A percentile compares a stretch with the other conserved stretches of the same genome.
These are phyloP conservation scores for Debaryomyces sp. DNA, from an alignment of 1,139 yeast species.

Conservation along the genomic window DNA sequence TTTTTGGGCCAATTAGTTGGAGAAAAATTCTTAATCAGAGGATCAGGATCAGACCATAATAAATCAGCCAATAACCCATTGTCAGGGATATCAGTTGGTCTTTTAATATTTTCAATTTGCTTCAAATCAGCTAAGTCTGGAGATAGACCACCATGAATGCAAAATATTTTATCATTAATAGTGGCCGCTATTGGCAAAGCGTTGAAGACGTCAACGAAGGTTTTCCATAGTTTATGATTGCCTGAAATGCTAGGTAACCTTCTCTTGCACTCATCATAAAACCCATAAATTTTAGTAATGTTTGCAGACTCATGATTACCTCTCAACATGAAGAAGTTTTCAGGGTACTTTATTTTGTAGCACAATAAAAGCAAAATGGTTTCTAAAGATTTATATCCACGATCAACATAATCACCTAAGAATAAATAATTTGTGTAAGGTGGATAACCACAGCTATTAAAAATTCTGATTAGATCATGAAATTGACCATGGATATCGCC, in stretches of 20 bases:
- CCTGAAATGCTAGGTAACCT: conserved; percentile 58
- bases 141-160: conserved; percentile 89
- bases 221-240: conserved; percentile 67
- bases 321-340: conserved; percentile 85
- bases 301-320: conserved; percentile 98
- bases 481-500: conserved; percentile 99
- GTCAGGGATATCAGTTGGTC: conserved; percentile 91
- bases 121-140: conserved; percentile 68
- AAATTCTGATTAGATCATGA: conserved; percentile 85
- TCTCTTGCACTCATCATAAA: conserved; percentile 95
- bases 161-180: conserved; percentile 80
- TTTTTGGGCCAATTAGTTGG: conserved; percentile 71
- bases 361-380: conserved; percentile 83
- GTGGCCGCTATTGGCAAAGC: conserved; percentile 87
- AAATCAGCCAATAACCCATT: conserved; percentile 79
- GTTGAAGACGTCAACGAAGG: conserved; percentile 79
- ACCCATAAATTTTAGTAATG: conserved; percentile 93
- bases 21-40: conserved; percentile 47
- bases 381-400: conserved; percentile 94
- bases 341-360: conserved; percentile 95
- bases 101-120: conserved; percentile 68
- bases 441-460: conserved; percentile 98
- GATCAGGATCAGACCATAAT: conserved; percentile 88
- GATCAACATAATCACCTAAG: conserved; percentile 94
- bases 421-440: conserved; percentile 91